These are phyloP conservation scores for Maudiozyma barnettii DNA, from an alignment of 805 yeast species.

Conservation along the genomic window DNA sequence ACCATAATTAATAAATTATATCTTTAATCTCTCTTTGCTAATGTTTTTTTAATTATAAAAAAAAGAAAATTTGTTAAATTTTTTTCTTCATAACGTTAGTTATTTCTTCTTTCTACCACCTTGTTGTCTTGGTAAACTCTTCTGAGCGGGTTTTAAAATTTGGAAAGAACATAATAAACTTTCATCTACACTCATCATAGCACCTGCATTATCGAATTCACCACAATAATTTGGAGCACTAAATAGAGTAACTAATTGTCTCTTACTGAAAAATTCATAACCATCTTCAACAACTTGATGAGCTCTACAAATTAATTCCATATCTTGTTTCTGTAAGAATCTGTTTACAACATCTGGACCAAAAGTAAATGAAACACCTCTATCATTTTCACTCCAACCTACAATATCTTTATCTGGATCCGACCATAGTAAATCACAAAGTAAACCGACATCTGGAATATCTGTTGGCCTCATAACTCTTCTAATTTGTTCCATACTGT, in stretches of 20 bases:
- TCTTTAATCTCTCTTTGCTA: background rate
- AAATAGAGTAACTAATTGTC: conserved; percentile 91
- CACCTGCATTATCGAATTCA: conserved; percentile 98
- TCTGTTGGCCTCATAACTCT: conserved; percentile 99
- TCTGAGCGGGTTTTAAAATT: conserved; percentile 95
- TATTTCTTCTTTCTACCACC: conserved; percentile 30
- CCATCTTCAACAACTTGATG: conserved; percentile 99
- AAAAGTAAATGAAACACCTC: conserved; percentile 98
- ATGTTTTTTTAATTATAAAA: background rate
- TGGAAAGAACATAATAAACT: conserved; percentile 91
- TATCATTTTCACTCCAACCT: conserved; percentile 98
- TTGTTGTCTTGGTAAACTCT: conserved; percentile 36
- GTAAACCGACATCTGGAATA: conserved; percentile 93
- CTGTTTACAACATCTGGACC: conserved; percentile 99
- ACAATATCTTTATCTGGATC: conserved; percentile 98
- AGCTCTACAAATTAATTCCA: conserved; percentile 96
- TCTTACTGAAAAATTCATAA: conserved; percentile 90
- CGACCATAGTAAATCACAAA: conserved; percentile 95
- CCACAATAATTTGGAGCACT: conserved; percentile 99
- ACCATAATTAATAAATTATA: background rate
- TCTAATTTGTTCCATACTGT: conserved; percentile 97
- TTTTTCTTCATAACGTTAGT: background rate
- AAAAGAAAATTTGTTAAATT: background rate
- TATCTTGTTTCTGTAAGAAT: conserved; percentile 91
- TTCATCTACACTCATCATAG: conserved; percentile 99